These are phyloP conservation scores for Forsythia viridissima DNA, from an alignment of 257 asterid species.

Conservation along the genomic window DNA sequence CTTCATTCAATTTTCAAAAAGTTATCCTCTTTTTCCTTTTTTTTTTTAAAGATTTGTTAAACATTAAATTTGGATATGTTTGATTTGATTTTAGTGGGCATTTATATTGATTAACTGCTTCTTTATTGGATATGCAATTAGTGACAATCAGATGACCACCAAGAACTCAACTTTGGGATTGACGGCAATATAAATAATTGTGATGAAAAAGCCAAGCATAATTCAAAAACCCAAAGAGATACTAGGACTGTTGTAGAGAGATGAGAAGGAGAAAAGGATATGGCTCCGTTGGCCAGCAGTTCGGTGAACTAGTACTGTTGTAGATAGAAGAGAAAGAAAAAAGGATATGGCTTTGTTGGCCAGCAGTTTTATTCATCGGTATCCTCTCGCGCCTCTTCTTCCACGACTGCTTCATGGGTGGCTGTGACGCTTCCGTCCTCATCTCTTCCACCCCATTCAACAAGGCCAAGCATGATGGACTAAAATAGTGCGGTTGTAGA, in stretches of 20 bases:
- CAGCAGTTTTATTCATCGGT: too few relatives aligned
- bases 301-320: too few relatives aligned
- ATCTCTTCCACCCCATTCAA: too few relatives aligned
- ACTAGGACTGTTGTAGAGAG: conserved; percentile 20
- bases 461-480: too few relatives aligned
- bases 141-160: conserved; percentile 49
- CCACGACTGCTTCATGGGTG: too few relatives aligned
- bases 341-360: too few relatives aligned
- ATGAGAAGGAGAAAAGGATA: conserved; percentile 54
- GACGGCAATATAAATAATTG: conserved; percentile 48
- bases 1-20: conserved; percentile 3
- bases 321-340: too few relatives aligned
- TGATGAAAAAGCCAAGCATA: conserved; percentile 24
- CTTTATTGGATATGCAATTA: not conserved
- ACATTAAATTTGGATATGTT: not conserved
- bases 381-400: too few relatives aligned
- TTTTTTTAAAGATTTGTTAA: conserved; percentile 8
- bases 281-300: conserved; percentile 63
- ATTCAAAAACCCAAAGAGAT: conserved; percentile 27
- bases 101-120: not conserved
- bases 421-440: too few relatives aligned
- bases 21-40: not conserved
- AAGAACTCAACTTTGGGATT: conserved; percentile 53
- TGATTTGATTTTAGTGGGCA: conserved; percentile 8
- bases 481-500: too few relatives aligned